Evolutionary conservation across 352 stramenopile species (phyloP).

Genomic region (Aphanomyces invadans): DNA sequence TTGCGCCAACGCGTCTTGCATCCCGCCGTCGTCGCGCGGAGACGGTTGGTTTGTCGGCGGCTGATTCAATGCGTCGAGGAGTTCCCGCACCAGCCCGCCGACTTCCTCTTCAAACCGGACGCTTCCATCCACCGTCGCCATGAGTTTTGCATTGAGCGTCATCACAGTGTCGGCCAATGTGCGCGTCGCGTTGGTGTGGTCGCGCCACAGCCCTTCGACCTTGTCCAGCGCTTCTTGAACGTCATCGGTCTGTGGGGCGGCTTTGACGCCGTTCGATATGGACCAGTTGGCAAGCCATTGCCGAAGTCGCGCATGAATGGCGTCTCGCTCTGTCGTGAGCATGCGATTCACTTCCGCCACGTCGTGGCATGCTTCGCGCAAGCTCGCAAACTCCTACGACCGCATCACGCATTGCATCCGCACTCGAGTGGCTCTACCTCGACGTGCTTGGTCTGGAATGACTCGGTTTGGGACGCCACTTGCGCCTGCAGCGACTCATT

Average conservation of each 20-base stretch:
- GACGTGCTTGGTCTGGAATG: not conserved
- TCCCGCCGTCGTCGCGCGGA: too few species aligned
- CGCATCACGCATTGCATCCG: too few species aligned
- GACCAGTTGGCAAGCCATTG: not conserved
- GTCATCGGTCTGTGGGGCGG: not conserved
- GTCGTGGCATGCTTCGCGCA: not conserved
- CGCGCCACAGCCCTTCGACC: not conserved
- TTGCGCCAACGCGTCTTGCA: too few species aligned
- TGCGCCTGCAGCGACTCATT: not conserved
- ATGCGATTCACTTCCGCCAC: not conserved
- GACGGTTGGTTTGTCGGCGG: too few species aligned
- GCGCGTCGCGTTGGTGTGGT: too few species aligned
- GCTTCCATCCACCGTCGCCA: not conserved
- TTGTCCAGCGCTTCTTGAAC: not conserved
- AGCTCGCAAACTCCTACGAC: not conserved
- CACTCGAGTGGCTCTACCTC: too few species aligned
- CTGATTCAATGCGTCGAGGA: not conserved
- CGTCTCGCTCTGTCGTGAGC: not conserved
- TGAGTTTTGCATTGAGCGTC: not conserved
- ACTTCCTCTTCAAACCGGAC: conserved; percentile 11
- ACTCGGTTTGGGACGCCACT: not conserved
- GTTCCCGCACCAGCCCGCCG: not conserved
- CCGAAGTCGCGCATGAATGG: not conserved
- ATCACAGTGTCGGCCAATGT: not conserved
- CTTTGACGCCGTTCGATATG: not conserved